Evolutionary conservation across 768 basidiomycete genomes (phyloP).

Genomic region (Rhodocollybia butyracea): DNA sequence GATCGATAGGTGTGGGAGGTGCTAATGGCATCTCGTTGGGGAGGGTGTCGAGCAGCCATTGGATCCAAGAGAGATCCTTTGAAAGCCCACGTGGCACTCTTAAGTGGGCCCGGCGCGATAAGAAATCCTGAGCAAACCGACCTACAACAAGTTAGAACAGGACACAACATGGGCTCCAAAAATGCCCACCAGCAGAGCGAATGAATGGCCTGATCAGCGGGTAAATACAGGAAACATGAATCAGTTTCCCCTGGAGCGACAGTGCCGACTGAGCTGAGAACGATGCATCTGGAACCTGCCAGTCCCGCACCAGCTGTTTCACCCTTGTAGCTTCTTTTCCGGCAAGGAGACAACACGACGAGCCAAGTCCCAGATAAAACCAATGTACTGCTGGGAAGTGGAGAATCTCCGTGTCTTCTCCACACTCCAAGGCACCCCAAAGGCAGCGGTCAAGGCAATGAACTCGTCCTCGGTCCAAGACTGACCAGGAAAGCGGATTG

Average conservation of each 20-base stretch:
- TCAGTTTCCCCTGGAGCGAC: slow-evolving; percentile 27
- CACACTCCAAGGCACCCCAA: slow-evolving; percentile 31
- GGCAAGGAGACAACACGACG: slow-evolving; percentile 19
- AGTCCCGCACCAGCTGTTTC: slow-evolving; percentile 8
- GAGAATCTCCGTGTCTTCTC: slow-evolving; percentile 23
- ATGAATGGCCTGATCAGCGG: slow-evolving; percentile 23
- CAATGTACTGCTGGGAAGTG: slow-evolving; percentile 21
- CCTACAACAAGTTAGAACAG: too few relatives aligned
- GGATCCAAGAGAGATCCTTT: slow-evolving; percentile 23
- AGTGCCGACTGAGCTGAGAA: slow-evolving; percentile 18
- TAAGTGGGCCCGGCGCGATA: slow-evolving; percentile 10
- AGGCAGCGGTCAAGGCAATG: too few relatives aligned
- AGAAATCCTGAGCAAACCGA: slow-evolving; percentile 18
- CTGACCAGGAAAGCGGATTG: slow-evolving; percentile 13
- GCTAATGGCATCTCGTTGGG: slow-evolving; percentile 19
- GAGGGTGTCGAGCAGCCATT: slow-evolving; percentile 4
- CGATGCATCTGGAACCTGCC: neutral
- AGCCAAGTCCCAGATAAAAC: slow-evolving; percentile 33
- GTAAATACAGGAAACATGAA: slow-evolving; percentile 26
- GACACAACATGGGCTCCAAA: too few relatives aligned
- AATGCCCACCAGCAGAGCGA: slow-evolving; percentile 9
- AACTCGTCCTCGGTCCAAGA: slow-evolving; percentile 23
- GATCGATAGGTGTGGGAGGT: slow-evolving; percentile 14
- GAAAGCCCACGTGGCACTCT: slow-evolving; percentile 6
- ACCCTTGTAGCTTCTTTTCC: slow-evolving; percentile 19